Percentiles rank a stretch among this genome's conserved stretches.
Evolutionary conservation across 1,139 yeast species (phyloP).

Genomic region (Pichia sp.): DNA sequence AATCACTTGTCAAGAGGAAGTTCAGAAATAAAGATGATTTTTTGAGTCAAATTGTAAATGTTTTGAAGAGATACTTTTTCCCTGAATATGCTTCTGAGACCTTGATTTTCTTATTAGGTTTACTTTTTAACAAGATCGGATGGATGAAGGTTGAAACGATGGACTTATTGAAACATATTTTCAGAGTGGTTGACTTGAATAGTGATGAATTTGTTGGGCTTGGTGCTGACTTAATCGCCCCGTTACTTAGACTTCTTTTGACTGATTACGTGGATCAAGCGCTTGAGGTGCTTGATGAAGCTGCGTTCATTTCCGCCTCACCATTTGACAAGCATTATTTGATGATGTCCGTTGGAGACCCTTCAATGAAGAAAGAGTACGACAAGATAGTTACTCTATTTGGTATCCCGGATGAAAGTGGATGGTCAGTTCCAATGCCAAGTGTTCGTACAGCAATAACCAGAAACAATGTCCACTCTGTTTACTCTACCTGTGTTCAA

Average conservation of each 20-base stretch:
- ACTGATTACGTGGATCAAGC: slow-evolving; percentile 90
- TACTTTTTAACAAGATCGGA: slow-evolving; percentile 63
- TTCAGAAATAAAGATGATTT: slow-evolving; percentile 89
- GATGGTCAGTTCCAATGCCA: slow-evolving; percentile 98
- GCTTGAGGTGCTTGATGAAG: slow-evolving; percentile 80
- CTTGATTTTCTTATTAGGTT: slow-evolving; percentile 67
- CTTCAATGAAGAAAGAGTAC: slow-evolving; percentile 69
- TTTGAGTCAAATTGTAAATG: slow-evolving; percentile 67
- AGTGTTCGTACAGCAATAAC: slow-evolving; percentile 83
- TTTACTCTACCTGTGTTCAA: slow-evolving; percentile 78
- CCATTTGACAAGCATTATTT: slow-evolving; percentile 86
- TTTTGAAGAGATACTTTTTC: slow-evolving; percentile 61
- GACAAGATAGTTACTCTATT: slow-evolving; percentile 84
- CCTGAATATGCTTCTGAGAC: slow-evolving; percentile 71
- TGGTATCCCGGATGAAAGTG: slow-evolving; percentile 95
- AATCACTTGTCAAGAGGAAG: slow-evolving; percentile 67
- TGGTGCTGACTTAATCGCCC: slow-evolving; percentile 93
- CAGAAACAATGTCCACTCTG: slow-evolving; percentile 91
- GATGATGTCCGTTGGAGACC: slow-evolving; percentile 84
- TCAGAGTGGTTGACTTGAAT: slow-evolving; percentile 72
- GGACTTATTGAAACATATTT: slow-evolving; percentile 62
- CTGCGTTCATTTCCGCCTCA: slow-evolving; percentile 80
- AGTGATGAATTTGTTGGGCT: slow-evolving; percentile 79
- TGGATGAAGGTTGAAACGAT: slow-evolving; percentile 83
- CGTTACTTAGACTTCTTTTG: slow-evolving; percentile 69